phyloP scores from a whole-genome alignment of 2,329 filamentous ascomycete species.

The Aspergillus sp. region DNA sequence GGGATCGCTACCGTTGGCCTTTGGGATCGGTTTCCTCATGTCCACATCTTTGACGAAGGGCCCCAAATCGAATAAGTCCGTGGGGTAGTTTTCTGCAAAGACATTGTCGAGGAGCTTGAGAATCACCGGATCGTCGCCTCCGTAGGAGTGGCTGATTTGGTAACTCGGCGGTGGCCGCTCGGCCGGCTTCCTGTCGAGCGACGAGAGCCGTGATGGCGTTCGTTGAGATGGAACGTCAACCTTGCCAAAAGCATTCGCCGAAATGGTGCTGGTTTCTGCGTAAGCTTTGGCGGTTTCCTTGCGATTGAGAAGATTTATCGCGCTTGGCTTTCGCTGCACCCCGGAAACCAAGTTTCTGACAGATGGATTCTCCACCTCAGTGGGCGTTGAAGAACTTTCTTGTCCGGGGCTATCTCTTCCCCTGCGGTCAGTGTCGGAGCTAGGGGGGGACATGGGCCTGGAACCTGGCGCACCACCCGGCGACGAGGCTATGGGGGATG shows the following conservation, averaged over 20 bases:
- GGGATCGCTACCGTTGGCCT: slow-evolving; percentile 52
- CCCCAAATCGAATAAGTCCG: slow-evolving; percentile 66
- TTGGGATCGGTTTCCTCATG: slow-evolving; percentile 51
- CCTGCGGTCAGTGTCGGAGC: slow-evolving; percentile 34
- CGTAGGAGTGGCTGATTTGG: slow-evolving; percentile 75
- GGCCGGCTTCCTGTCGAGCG: slow-evolving; percentile 29
- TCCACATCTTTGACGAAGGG: slow-evolving; percentile 73
- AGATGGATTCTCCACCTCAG: slow-evolving; percentile 29
- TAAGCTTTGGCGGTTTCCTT: slow-evolving; percentile 59
- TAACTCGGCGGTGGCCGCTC: slow-evolving; percentile 44
- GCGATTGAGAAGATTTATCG: slow-evolving; percentile 60
- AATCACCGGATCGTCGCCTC: slow-evolving; percentile 68
- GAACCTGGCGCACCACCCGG: slow-evolving; percentile 31
- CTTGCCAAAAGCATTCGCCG: slow-evolving; percentile 63
- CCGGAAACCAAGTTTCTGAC: slow-evolving; percentile 26
- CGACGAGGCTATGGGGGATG: slow-evolving; percentile 38
- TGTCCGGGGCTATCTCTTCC: slow-evolving; percentile 26
- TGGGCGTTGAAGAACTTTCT: slow-evolving; percentile 30
- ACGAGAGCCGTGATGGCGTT: slow-evolving; percentile 35
- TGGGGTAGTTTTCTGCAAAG: slow-evolving; percentile 66
- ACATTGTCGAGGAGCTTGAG: slow-evolving; percentile 74
- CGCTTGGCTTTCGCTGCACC: slow-evolving; percentile 50
- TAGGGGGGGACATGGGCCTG: slow-evolving; percentile 32
- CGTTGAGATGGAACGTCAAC: slow-evolving; percentile 55
- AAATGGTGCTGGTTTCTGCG: slow-evolving; percentile 65